Conservation (phyloP, 805 yeast species). For the Starmerella apicola region DNA sequence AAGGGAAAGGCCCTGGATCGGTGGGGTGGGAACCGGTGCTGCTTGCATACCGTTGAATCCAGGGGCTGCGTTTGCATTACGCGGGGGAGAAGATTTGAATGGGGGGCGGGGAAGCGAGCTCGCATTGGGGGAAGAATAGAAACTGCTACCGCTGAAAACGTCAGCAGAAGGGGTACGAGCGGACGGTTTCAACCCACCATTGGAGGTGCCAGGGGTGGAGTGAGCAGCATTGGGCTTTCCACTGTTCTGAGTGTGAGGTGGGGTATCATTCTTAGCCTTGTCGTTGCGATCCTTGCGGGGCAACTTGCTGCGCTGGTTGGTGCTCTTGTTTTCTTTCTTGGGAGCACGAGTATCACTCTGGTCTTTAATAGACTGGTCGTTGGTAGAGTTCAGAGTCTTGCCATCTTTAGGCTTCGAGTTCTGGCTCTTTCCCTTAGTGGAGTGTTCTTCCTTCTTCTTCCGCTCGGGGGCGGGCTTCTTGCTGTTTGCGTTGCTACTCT, state of each 20-base stretch:
- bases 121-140: conserved; percentile 23
- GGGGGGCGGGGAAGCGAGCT: conserved; percentile 25
- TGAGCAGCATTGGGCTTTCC: conserved; percentile 1
- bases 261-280: not conserved
- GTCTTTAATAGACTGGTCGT: not conserved
- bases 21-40: no score
- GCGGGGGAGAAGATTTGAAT: conserved; percentile 6
- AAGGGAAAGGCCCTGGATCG: no score
- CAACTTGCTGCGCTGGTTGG: not conserved
- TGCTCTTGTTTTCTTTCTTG: not conserved
- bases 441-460: not conserved
- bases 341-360: not conserved
- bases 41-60: no score
- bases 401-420: not conserved
- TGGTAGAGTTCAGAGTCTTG: no score
- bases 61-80: no score
- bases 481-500: not conserved
- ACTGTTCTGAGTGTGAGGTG: no score
- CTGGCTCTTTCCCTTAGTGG: not conserved
- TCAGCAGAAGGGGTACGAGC: not conserved
- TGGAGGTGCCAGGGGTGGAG: no score
- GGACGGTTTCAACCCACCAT: not conserved
- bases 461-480: not conserved
- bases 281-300: not conserved
- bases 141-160: conserved; percentile 20